Evolutionary conservation across 129 eudicot species (phyloP).

Genomic region (Apium graveolens): DNA sequence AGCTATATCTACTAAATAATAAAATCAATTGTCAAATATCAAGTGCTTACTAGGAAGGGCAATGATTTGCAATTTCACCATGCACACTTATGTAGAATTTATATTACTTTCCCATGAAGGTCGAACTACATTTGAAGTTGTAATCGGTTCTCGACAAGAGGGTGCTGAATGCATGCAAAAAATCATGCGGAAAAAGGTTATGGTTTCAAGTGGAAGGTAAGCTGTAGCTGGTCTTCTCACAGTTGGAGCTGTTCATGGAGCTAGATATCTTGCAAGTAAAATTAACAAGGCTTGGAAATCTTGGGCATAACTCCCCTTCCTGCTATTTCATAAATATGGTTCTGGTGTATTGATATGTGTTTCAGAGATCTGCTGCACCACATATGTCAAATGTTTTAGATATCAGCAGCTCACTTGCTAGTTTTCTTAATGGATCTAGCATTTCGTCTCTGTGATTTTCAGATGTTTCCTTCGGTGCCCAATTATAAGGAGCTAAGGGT

Average conservation of each 20-base stretch:
- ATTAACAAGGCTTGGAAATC: conserved; percentile 85
- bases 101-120: conserved; percentile 29
- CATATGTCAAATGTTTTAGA: neutral
- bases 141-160: conserved; percentile 47
- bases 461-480: neutral
- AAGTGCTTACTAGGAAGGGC: no score
- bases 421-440: neutral
- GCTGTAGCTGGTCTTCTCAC: conserved; percentile 78
- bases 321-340: neutral
- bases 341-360: neutral
- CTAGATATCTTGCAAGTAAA: conserved; percentile 60
- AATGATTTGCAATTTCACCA: neutral
- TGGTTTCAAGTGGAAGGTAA: conserved; percentile 84
- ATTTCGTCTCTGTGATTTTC: neutral
- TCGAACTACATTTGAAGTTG: conserved; percentile 24
- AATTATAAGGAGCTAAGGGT: no score
- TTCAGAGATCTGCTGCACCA: neutral
- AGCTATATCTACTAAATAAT: neutral
- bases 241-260: conserved; percentile 65
- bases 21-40: neutral
- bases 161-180: conserved; percentile 58
- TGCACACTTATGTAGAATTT: neutral
- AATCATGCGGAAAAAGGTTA: conserved; percentile 60
- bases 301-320: conserved; percentile 15
- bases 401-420: neutral